Percentiles rank a stretch among this genome's conserved stretches.
These are phyloP conservation scores for Monosporascus ibericus DNA, from an alignment of 2,329 filamentous ascomycete genomes.

Conservation along the genomic window DNA sequence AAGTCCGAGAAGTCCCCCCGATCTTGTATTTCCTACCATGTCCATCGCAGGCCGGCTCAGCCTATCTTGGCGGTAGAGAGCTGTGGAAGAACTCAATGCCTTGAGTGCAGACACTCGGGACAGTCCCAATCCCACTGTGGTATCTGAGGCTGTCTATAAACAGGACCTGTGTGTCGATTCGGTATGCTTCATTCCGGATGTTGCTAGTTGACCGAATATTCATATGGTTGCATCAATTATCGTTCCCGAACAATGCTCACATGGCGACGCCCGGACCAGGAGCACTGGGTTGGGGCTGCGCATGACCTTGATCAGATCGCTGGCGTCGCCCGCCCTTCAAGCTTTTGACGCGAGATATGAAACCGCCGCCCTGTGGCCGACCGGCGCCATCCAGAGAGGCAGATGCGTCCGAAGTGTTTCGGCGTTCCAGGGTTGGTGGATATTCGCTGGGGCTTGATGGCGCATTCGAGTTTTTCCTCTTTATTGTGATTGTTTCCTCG, in stretches of 20 bases:
- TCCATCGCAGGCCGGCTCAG: not conserved
- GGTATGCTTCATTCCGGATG: too few species aligned
- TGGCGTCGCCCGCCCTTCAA: slow-evolving; percentile 64
- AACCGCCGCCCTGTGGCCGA: slow-evolving; percentile 48
- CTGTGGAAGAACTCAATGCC: too few species aligned
- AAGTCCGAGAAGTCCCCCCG: not conserved
- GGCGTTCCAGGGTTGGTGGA: slow-evolving; percentile 51
- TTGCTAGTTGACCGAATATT: too few species aligned
- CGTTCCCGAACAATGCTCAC: slow-evolving; percentile 3
- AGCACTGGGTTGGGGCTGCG: slow-evolving; percentile 10
- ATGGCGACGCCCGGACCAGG: slow-evolving; percentile 15
- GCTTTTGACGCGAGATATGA: slow-evolving; percentile 76
- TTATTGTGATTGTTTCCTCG: slow-evolving; percentile 45
- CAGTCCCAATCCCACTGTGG: too few species aligned
- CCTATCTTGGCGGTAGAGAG: too few species aligned
- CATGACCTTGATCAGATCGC: slow-evolving; percentile 28
- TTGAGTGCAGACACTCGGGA: too few species aligned
- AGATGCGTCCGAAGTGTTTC: slow-evolving; percentile 53
- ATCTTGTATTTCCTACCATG: not conserved
- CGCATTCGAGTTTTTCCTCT: slow-evolving; percentile 27
- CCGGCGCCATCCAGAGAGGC: slow-evolving; percentile 34
- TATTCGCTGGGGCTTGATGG: slow-evolving; percentile 49
- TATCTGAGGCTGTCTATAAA: too few species aligned
- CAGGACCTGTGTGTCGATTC: too few species aligned
- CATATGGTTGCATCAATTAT: not conserved